Evolutionary conservation across 805 yeast genomes (phyloP).

Genomic region (Starmerella apis): DNA sequence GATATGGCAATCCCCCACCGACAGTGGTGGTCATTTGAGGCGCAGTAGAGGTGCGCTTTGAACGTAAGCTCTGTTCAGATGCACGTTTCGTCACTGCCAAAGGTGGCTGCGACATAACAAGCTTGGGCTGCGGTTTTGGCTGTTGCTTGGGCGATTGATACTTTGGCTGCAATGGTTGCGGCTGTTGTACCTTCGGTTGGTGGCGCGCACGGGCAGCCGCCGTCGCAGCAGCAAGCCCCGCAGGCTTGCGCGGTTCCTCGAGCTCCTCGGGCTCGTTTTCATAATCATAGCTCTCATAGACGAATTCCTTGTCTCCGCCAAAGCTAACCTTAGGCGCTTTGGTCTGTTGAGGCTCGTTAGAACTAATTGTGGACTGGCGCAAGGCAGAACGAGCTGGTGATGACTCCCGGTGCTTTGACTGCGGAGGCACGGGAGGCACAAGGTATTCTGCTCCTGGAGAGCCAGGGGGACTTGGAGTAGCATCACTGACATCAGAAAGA

Average conservation of each 20-base stretch:
- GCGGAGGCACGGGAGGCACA: slow-evolving; percentile 2
- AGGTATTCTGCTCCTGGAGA: background rate
- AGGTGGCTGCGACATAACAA: slow-evolving; percentile 12
- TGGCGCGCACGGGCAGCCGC: slow-evolving; percentile 15
- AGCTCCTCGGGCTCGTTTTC: slow-evolving; percentile 16
- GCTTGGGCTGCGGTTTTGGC: background rate
- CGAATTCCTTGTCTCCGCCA: slow-evolving; percentile 18
- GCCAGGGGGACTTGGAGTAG: slow-evolving; percentile 9
- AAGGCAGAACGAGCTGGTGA: slow-evolving; percentile 32
- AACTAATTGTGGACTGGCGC: slow-evolving; percentile 15
- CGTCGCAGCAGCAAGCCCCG: slow-evolving; percentile 18
- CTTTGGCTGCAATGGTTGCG: background rate
- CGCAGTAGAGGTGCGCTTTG: background rate
- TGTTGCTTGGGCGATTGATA: background rate
- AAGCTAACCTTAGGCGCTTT: slow-evolving; percentile 20
- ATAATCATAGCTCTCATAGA: slow-evolving; percentile 24
- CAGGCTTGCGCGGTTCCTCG: background rate
- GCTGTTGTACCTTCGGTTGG: background rate
- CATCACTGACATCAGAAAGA: slow-evolving; percentile 9
- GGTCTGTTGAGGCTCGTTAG: background rate
- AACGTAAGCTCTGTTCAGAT: slow-evolving; percentile 14
- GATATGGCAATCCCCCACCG: slow-evolving; percentile 5
- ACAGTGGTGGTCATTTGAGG: background rate
- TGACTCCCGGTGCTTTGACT: slow-evolving; percentile 22
- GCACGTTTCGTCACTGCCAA: slow-evolving; percentile 16